These are phyloP conservation scores for Dendrobium chrysotoxum DNA, from an alignment of 106 monocot species.

Conservation along the genomic window DNA sequence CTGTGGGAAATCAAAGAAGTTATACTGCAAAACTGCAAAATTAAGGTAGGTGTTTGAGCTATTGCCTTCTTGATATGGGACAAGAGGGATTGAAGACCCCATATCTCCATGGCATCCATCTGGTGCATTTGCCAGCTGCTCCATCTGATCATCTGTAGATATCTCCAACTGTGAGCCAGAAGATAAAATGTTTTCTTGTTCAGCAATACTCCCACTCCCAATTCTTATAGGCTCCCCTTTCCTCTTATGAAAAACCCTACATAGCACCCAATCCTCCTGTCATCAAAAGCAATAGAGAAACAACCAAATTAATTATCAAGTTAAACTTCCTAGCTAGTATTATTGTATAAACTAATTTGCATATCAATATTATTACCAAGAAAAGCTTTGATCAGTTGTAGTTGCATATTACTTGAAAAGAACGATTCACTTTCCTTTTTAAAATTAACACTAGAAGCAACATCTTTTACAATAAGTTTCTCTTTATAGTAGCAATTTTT, in stretches of 20 bases:
- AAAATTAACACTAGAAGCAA: too few relatives aligned
- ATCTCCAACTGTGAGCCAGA: background rate
- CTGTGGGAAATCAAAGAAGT: constrained; percentile 15
- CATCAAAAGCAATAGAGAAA: background rate
- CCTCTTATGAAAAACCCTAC: constrained; percentile 46
- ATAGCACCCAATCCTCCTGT: constrained; percentile 61
- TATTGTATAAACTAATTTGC: too few relatives aligned
- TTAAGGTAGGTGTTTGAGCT: background rate
- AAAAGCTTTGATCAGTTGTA: too few relatives aligned
- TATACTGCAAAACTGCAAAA: constrained; percentile 11
- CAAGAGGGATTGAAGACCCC: background rate
- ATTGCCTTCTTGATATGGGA: constrained; percentile 2
- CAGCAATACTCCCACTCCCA: background rate
- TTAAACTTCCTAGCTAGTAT: background rate
- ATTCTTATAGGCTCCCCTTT: constrained; percentile 13
- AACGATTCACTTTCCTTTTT: too few relatives aligned
- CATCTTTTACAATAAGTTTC: too few relatives aligned
- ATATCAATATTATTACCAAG: too few relatives aligned
- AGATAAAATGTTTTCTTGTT: background rate
- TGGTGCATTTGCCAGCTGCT: background rate
- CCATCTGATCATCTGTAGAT: background rate
- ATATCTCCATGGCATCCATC: background rate
- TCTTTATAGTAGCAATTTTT: too few relatives aligned
- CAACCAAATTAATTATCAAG: background rate
- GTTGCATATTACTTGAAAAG: too few relatives aligned